Percentiles rank a stretch among this genome's conserved stretches.
phyloP scores from a whole-genome alignment of 345 rosid genomes.

The Lumnitzera racemosa region DNA sequence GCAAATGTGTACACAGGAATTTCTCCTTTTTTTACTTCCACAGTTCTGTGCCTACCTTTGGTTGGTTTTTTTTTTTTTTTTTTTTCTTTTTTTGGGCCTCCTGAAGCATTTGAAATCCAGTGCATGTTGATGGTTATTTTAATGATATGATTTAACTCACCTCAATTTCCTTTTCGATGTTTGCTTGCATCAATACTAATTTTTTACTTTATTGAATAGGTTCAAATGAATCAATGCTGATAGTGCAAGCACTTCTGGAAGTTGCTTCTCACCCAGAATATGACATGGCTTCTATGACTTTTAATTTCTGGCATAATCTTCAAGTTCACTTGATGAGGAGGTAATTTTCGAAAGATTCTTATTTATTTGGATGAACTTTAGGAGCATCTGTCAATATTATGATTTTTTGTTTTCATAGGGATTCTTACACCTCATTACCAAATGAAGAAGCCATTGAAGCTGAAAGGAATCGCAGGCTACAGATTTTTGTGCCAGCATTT shows the following conservation, averaged over 20 bases:
- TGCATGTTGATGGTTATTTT: no score
- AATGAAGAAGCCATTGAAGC: constrained; percentile 64
- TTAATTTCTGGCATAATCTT: constrained; percentile 99
- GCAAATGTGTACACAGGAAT: neutral
- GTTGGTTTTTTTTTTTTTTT: neutral
- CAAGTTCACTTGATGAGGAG: constrained; percentile 77
- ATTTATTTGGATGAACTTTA: constrained; percentile 6
- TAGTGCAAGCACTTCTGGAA: constrained; percentile 77
- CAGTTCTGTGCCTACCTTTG: neutral
- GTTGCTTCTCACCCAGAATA: constrained; percentile 93
- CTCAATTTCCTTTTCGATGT: neutral
- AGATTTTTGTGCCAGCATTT: constrained; percentile 62
- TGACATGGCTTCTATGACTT: constrained; percentile 98
- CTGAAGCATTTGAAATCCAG: no score
- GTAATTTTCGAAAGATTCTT: constrained; percentile 31
- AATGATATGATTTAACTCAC: neutral
- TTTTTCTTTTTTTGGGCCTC: neutral
- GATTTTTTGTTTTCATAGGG: constrained; percentile 44
- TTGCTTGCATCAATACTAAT: neutral
- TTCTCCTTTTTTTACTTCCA: constrained; percentile 5
- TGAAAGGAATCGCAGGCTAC: constrained; percentile 82
- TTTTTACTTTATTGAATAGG: constrained; percentile 35
- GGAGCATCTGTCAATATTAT: constrained; percentile 15
- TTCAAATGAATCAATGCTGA: constrained; percentile 82
- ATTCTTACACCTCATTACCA: constrained; percentile 55